phyloP scores from a whole-genome alignment of 371 early-diverging fungal genomes.

The Nematocida ausubeli region DNA sequence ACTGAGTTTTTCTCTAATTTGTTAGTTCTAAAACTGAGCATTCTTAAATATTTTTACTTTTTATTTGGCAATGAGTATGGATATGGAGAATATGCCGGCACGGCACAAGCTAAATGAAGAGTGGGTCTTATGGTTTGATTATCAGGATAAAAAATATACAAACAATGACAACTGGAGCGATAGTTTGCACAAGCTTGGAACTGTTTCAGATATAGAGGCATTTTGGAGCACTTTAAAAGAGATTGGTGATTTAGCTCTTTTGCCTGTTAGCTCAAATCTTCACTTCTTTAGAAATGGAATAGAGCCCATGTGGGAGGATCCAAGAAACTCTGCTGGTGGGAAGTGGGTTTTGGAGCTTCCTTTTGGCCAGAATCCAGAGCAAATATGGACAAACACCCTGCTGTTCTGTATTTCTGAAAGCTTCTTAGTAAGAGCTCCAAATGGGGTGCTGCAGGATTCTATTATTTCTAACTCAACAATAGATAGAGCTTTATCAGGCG shows the following conservation, averaged over 20 bases:
- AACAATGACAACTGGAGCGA: constrained; percentile 42
- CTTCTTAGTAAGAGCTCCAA: not conserved
- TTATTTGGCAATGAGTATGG: constrained; percentile 38
- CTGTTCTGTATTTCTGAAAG: constrained; percentile 45
- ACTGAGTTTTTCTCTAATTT: not conserved
- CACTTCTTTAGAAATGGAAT: constrained; percentile 90
- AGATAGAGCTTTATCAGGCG: constrained; percentile 6
- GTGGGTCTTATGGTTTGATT: constrained; percentile 89
- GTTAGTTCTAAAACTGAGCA: constrained; percentile 1
- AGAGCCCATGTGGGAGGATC: constrained; percentile 97
- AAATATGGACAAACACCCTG: constrained; percentile 39
- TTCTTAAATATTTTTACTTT: constrained; percentile 56
- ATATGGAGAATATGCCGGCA: constrained; percentile 60
- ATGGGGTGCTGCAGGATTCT: not conserved
- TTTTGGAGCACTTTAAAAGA: constrained; percentile 48
- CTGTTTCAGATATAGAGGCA: constrained; percentile 29
- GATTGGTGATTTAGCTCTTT: constrained; percentile 68
- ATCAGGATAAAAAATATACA: constrained; percentile 70
- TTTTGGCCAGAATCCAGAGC: not conserved
- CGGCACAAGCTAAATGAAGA: constrained; percentile 79
- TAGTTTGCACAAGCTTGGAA: constrained; percentile 30
- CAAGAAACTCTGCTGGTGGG: constrained; percentile 85
- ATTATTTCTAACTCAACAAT: constrained; percentile 9
- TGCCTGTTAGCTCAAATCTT: constrained; percentile 73
- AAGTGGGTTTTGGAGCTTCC: constrained; percentile 80